Conservation (phyloP, 441 rosid genomes). For the Manihot esculenta region DNA sequence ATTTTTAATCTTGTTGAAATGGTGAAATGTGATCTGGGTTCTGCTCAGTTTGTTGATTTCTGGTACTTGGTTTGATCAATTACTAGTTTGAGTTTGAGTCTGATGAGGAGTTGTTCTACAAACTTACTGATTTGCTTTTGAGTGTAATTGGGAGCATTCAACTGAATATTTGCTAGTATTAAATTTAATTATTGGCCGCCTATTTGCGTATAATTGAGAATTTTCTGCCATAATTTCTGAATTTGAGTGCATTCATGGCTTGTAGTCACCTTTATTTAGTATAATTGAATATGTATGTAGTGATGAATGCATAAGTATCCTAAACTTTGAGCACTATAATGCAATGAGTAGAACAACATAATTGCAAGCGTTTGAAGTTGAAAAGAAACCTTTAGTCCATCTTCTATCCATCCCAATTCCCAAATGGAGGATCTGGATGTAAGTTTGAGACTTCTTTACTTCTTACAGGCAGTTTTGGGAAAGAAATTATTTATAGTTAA, state of each 20-base stretch:
- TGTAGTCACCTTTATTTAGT: not conserved
- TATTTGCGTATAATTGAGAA: not conserved
- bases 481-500: not conserved
- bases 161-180: not conserved
- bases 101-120: not conserved
- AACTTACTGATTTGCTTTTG: too few species aligned
- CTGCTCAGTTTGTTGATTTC: not conserved
- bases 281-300: not conserved
- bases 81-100: not conserved
- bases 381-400: not conserved
- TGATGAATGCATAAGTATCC: slow-evolving; percentile 9
- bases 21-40: slow-evolving; percentile 22
- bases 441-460: not conserved
- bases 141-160: too few species aligned
- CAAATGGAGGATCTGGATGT: not conserved
- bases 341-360: not conserved
- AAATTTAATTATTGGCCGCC: not conserved
- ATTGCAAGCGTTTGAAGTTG: not conserved
- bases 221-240: not conserved
- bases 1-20: slow-evolving; percentile 15
- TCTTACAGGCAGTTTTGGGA: not conserved
- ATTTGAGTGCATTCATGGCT: not conserved
- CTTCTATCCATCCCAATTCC: not conserved
- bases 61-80: not conserved
- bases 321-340: not conserved